Evolutionary conservation across 1,284 basidiomycete species (phyloP), one percentile per base, ranked within the genome.

Genomic region (Bjerkandera adusta): DNA sequence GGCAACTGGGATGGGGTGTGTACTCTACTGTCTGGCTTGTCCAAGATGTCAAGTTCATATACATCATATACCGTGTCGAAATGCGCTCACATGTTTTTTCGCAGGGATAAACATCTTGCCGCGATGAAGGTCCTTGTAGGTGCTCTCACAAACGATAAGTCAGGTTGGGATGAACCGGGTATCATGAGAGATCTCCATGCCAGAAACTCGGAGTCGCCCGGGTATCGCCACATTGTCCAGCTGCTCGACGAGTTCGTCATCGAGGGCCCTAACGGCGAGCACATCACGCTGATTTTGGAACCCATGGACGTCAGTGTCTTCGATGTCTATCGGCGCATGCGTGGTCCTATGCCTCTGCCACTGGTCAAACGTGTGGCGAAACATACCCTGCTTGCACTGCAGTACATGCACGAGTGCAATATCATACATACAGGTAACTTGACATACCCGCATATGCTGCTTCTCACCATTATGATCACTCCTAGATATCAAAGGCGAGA

Each of bases 1-100:
- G 69, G 20, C 74, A 77, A 57, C 64, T 79, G 1, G 76, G 76
- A 1, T 78, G 72, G 73, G 76, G 76, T 25, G 67, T 68, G 50
- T 76, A 75, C 58, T 64, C 63, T 16, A 63, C 63, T 22, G 66
- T 69, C 18, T 69, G 68, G 68, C 60, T 70, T 21, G 68, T 63
- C 21, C 51, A 59, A 45, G 63, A 68, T 44, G 54, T 50, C 16
- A 38, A 47, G 67, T 65, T 39, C 18, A 59, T 57, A 3, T 18
- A 43, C 39, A 30, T 8, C n/a, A 8, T 22, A 26, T 32, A 32
- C 36, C 21, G 33, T 37, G 22, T 37, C 4, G 11, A 29, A 15
- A 7, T n/a, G 22, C 16, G n/a, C 25, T 32, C 29, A 10, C 11
- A 21, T 13, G 4, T 20, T 21, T 21, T 15, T 7, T 6, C 5